Base-by-base conservation (phyloP, 495 filamentous ascomycete species). In the Cudoniella acicularis region DNA sequence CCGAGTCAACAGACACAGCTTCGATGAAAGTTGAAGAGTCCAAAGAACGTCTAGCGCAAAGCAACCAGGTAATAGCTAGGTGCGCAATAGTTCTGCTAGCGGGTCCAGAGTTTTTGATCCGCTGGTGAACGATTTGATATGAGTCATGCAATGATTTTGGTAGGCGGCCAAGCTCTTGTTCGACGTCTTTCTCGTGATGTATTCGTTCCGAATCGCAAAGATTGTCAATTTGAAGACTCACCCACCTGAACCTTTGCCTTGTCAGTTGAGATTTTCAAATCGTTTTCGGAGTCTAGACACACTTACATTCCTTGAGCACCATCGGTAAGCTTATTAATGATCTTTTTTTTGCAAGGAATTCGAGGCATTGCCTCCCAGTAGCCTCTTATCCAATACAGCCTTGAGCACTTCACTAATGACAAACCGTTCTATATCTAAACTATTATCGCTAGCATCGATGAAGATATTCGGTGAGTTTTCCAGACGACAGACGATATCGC, bases 391-490 rank as follows among this genome's bases (percentile, higher is more conserved):
- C 24, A 30, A 43, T 21, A 62, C 16, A 48, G 53, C 17, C 36
- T 45, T 18, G 56, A 30, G 30, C 17, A 67, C 54, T 52, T 59
- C 30, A 21, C 42, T 4, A 10, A 47, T 43, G 11, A 68, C 59
- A 49, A 67, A 70, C 11, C 52, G 67, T 20, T 49, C 25, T 57
- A 70, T 70, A 41, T 70, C 68, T 16, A 56, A 50, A 40, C 59
- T 11, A 42, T 69, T 70, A 56, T 69, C 57, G 2, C 48, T 69
- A 6, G 73, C 70, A 36, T 66, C 54, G 26, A 78, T 75, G 20
- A 64, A 49, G 13, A 77, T 54, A 49, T 67, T 72, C 10, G 70
- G 66, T 6, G 25, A 47, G 1, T 51, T 45, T 22, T 54, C 42
- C 18, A 78, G 59, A 8, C 41, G 53, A n/a, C 54, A 47, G 21